A percentile compares a stretch with the other conserved stretches of the same genome.
phyloP scores from a whole-genome alignment of 1,284 basidiomycete genomes.

The Fomitopsis palustris region DNA sequence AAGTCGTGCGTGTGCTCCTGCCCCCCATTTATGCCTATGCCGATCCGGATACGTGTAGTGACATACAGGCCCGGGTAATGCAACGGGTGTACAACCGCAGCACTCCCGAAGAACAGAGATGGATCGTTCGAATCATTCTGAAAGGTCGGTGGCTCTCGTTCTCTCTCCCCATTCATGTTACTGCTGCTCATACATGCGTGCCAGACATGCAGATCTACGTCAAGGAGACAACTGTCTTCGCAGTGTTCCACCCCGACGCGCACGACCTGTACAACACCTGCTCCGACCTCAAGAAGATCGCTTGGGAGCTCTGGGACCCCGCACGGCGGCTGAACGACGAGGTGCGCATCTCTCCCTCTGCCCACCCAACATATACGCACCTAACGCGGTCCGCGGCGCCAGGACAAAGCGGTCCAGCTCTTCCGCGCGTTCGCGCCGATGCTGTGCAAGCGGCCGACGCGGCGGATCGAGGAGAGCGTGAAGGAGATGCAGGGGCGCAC shows the following conservation, averaged over 20 bases:
- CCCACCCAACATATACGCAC: not conserved
- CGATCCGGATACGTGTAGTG: constrained; percentile 39
- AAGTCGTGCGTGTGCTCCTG: constrained; percentile 48
- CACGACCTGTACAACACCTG: constrained; percentile 91
- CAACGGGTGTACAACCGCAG: constrained; percentile 74
- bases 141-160: constrained; percentile 58
- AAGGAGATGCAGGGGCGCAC: constrained; percentile 72
- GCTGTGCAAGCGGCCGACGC: constrained; percentile 84
- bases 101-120: constrained; percentile 83
- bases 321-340: constrained; percentile 58
- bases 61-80: constrained; percentile 70
- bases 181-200: not conserved
- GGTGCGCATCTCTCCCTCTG: constrained; percentile 31
- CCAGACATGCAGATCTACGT: constrained; percentile 77
- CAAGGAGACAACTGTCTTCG: constrained; percentile 85
- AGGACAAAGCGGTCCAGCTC: constrained; percentile 81
- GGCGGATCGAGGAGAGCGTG: constrained; percentile 76
- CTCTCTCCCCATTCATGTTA: not conserved
- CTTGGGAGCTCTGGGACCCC: constrained; percentile 76
- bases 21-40: not conserved
- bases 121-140: constrained; percentile 90
- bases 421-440: constrained; percentile 89
- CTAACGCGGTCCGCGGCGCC: not conserved
- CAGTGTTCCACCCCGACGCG: constrained; percentile 88
- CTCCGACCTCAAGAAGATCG: constrained; percentile 90